Conservation (phyloP, 768 basidiomycete species). For the Pholiota molesta region DNA sequence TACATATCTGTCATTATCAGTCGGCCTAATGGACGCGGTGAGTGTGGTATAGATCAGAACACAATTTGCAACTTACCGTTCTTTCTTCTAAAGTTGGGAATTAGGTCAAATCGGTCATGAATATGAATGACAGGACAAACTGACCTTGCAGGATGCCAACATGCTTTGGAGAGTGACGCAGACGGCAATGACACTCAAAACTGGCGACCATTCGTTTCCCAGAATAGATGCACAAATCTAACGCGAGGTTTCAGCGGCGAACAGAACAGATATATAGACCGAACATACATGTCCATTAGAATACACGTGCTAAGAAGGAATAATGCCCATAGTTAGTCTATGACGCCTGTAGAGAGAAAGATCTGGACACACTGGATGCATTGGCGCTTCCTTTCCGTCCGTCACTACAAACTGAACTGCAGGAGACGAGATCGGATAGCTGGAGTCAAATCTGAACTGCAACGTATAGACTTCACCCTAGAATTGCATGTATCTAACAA, state of each 20-base stretch:
- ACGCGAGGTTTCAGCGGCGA: background rate
- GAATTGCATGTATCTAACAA: background rate
- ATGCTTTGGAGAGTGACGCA: conserved; percentile 90
- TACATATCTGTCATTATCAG: conserved; percentile 86
- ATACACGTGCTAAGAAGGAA: conserved; percentile 69
- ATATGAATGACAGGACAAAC: conserved; percentile 7
- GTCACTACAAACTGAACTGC: conserved; percentile 85
- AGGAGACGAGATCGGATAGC: conserved; percentile 87
- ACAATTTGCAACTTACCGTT: conserved; percentile 19
- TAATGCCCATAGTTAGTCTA: conserved; percentile 12
- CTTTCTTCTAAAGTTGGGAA: conserved; percentile 35
- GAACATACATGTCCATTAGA: conserved; percentile 80
- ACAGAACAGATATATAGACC: background rate
- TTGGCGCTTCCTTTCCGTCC: conserved; percentile 64
- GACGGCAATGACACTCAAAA: conserved; percentile 79
- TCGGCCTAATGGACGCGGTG: conserved; percentile 51
- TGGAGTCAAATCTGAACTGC: conserved; percentile 79
- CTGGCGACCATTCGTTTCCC: conserved; percentile 89
- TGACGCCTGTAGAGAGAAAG: conserved; percentile 5
- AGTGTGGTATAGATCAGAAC: background rate
- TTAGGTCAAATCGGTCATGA: background rate
- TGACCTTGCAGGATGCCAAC: conserved; percentile 90
- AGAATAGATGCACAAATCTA: conserved; percentile 91
- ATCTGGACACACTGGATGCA: conserved; percentile 68
- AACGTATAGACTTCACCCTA: conserved; percentile 79